These are phyloP conservation scores for Debaryomycetaceae sp. DNA, from an alignment of 1,139 yeast species.

Conservation along the genomic window DNA sequence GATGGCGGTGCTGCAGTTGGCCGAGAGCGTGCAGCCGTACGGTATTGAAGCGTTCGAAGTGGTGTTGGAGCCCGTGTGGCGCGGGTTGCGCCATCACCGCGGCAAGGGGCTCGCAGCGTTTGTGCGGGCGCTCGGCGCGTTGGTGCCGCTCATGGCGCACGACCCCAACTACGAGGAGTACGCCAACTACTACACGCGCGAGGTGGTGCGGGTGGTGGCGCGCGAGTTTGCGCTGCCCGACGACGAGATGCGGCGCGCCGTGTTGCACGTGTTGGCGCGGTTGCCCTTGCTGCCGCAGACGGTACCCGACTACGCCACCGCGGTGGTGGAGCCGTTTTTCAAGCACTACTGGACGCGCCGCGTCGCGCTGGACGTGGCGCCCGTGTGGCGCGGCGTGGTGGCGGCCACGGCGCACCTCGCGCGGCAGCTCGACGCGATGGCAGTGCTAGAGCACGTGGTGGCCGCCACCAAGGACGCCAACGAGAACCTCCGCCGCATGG, in stretches of 20 bases:
- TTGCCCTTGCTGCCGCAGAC: slow-evolving; percentile 31
- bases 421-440: slow-evolving; percentile 60
- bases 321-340: slow-evolving; percentile 62
- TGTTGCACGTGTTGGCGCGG: slow-evolving; percentile 39
- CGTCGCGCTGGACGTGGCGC: slow-evolving; percentile 51
- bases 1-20: slow-evolving; percentile 65
- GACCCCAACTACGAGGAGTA: slow-evolving; percentile 56
- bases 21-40: slow-evolving; percentile 84
- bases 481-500: slow-evolving; percentile 76
- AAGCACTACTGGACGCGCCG: slow-evolving; percentile 76
- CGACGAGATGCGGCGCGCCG: slow-evolving; percentile 81
- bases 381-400: slow-evolving; percentile 54
- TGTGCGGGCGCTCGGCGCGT: slow-evolving; percentile 70
- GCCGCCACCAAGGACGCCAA: slow-evolving; percentile 72
- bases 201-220: slow-evolving; percentile 60
- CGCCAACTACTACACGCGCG: slow-evolving; percentile 73
- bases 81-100: slow-evolving; percentile 69
- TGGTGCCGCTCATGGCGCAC: slow-evolving; percentile 78
- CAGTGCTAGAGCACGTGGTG: slow-evolving; percentile 55
- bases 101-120: slow-evolving; percentile 78
- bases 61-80: slow-evolving; percentile 72
- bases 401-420: slow-evolving; percentile 72
- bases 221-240: slow-evolving; percentile 81
- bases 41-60: slow-evolving; percentile 85
- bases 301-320: slow-evolving; percentile 26